Evolutionary conservation across 257 asterid species (phyloP).

Genomic region (Primulina eburnea): DNA sequence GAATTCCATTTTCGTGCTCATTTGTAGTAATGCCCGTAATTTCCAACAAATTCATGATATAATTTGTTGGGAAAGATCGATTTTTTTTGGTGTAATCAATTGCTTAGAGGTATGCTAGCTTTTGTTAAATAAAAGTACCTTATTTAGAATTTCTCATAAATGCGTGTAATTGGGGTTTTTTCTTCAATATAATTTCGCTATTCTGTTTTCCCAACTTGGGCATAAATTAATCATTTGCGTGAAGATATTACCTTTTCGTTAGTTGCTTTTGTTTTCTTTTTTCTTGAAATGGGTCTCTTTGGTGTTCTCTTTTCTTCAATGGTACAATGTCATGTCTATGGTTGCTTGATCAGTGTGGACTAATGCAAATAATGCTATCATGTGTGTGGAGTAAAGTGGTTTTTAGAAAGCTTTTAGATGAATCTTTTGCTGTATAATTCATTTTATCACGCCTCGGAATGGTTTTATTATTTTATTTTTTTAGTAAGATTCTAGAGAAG

Average conservation of each 20-base stretch:
- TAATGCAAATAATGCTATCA: neutral
- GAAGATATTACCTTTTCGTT: slow-evolving; percentile 22
- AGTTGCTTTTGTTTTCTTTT: neutral
- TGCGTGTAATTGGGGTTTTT: neutral
- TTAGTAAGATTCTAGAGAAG: neutral
- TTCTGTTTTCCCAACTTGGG: neutral
- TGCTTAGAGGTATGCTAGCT: neutral
- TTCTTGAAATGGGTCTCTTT: too few relatives aligned
- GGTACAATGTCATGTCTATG: neutral
- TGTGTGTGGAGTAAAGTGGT: neutral
- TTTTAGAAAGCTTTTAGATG: neutral
- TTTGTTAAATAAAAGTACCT: neutral
- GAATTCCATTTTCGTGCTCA: slow-evolving; percentile 3
- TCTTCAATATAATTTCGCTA: slow-evolving; percentile 1
- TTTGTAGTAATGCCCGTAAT: neutral
- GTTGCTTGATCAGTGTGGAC: neutral
- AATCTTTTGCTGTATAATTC: neutral
- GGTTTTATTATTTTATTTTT: slow-evolving; percentile 8
- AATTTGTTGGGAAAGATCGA: neutral
- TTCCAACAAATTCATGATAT: neutral
- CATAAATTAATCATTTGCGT: neutral
- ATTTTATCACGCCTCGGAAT: neutral
- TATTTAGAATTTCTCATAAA: neutral
- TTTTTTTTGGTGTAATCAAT: too few relatives aligned
- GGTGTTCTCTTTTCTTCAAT: too few relatives aligned